Evolutionary conservation across 495 filamentous ascomycete species (phyloP), one percentile per base, ranked within the genome.

Genomic region (Ascodesmis nigricans): DNA sequence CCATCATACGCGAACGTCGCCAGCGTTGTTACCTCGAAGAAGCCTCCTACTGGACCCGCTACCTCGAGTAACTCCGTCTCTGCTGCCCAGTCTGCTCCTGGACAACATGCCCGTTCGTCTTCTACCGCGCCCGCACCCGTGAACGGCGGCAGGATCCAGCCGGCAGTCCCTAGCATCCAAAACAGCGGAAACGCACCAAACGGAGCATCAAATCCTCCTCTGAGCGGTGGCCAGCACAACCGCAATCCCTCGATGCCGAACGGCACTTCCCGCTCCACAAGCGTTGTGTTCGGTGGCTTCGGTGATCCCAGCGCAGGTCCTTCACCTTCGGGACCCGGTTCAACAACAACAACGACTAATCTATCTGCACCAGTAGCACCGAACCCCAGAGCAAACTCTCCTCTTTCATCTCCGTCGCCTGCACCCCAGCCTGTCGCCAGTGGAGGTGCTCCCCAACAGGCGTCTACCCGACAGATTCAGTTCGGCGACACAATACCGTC

Each of bases 241-340:
- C 36, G 48, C 36, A 52, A 52, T 21, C 37, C 48, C 35, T 52
- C 48, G 22, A 50, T 51, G 48, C 47, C 42, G 21, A 52, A 51
- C 47, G 43, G 48, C 33, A 23, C 36, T 38, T 35, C 39, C 28
- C 49, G 47, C 16, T 30, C 18, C 31, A 36, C 40, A 8, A 17
- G 39, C 23, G 47, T 52, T 32, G 43, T 35, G 44, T 52, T 52
- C 21, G 48, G 48, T 42, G 27, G 29, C 27, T 25, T 51, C n/a
- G 39, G 42, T 33, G 46, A 40, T 31, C 22, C 47, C 23, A 41
- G 41, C 33, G 20, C 29, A 30, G 45, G 38, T 32, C 37, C 47
- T 36, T 36, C 50, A 29, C 28, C 28, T 29, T 40, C 43, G 35
- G 47, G 48, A 39, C 35, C 47, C 43, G 48, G 43, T 38, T 35